Percentiles rank a stretch among this genome's conserved stretches.
Evolutionary conservation across 257 asterid species (phyloP).

Genomic region (Penstemon barbatus): DNA sequence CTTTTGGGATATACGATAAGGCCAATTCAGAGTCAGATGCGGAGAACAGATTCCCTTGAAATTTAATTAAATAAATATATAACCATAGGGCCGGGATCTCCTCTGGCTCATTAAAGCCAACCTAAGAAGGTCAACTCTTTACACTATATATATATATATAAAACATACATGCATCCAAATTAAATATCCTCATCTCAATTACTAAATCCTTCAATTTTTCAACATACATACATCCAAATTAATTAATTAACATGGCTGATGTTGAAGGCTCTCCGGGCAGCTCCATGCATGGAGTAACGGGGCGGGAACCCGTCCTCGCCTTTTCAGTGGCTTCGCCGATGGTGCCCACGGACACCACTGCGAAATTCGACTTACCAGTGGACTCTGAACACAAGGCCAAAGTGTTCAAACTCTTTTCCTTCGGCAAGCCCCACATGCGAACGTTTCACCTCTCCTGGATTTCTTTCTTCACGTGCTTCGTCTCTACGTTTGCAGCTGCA

Average conservation of each 20-base stretch:
- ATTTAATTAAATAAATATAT: background rate
- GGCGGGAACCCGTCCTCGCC: slow-evolving; percentile 22
- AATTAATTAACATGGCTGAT: slow-evolving; percentile 20
- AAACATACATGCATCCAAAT: background rate
- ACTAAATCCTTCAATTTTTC: background rate
- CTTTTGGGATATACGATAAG: slow-evolving; percentile 41
- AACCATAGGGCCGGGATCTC: slow-evolving; percentile 25
- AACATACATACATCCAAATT: background rate
- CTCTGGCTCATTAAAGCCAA: slow-evolving; percentile 19
- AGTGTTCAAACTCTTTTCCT: slow-evolving; percentile 32
- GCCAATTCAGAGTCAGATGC: slow-evolving; percentile 26
- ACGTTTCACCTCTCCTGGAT: slow-evolving; percentile 39
- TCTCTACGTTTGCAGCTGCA: slow-evolving; percentile 36
- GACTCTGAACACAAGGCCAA: slow-evolving; percentile 40
- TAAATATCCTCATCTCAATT: too few species aligned
- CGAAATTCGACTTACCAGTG: slow-evolving; percentile 32
- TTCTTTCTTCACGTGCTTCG: slow-evolving; percentile 34
- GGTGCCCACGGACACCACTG: slow-evolving; percentile 16
- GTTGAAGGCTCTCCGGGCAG: slow-evolving; percentile 36
- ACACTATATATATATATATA: slow-evolving; percentile 26
- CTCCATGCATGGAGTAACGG: slow-evolving; percentile 36
- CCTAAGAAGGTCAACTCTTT: slow-evolving; percentile 36
- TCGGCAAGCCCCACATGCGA: slow-evolving; percentile 35
- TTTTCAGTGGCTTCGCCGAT: slow-evolving; percentile 22
- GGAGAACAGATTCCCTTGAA: slow-evolving; percentile 28